Conservation (phyloP, 2,329 filamentous ascomycete genomes). For the Byssoonygena ceratinophila region DNA sequence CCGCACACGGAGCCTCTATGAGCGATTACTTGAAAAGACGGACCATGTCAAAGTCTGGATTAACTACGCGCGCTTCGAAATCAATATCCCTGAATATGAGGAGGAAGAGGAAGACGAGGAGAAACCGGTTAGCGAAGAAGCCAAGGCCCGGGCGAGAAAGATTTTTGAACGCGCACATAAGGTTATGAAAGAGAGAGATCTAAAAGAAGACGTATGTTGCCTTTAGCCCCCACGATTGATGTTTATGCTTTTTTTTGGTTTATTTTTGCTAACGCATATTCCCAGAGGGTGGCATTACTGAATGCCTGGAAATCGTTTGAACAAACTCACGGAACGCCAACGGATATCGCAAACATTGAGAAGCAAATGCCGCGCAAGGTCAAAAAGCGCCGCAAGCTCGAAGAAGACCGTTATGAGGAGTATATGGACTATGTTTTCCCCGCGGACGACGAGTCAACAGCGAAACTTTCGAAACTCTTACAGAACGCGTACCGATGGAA, state of each 20-base stretch:
- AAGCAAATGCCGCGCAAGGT: constrained; percentile 87
- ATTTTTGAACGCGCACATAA: constrained; percentile 80
- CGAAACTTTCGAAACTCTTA: constrained; percentile 72
- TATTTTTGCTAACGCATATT: constrained; percentile 25
- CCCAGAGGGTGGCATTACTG: constrained; percentile 68
- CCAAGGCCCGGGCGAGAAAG: constrained; percentile 68
- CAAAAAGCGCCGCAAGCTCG: constrained; percentile 83
- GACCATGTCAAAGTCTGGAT: constrained; percentile 99
- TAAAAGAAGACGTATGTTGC: constrained; percentile 65
- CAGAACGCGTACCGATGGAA: constrained; percentile 86
- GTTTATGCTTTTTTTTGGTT: not conserved
- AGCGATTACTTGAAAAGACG: constrained; percentile 86
- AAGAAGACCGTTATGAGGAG: constrained; percentile 91
- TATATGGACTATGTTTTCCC: constrained; percentile 97
- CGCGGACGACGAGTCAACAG: constrained; percentile 77
- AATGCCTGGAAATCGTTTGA: constrained; percentile 92
- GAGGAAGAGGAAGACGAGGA: constrained; percentile 53
- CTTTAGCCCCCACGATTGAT: not conserved
- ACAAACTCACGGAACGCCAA: constrained; percentile 62
- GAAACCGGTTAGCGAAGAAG: constrained; percentile 61
- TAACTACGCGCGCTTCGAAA: constrained; percentile 95
- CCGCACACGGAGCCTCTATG: constrained; percentile 69
- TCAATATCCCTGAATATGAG: constrained; percentile 71
- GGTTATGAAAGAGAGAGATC: constrained; percentile 75
- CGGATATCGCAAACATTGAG: constrained; percentile 71